Evolutionary conservation across 1,284 basidiomycete genomes (phyloP).

Genomic region (Ceratobasidium sp.): DNA sequence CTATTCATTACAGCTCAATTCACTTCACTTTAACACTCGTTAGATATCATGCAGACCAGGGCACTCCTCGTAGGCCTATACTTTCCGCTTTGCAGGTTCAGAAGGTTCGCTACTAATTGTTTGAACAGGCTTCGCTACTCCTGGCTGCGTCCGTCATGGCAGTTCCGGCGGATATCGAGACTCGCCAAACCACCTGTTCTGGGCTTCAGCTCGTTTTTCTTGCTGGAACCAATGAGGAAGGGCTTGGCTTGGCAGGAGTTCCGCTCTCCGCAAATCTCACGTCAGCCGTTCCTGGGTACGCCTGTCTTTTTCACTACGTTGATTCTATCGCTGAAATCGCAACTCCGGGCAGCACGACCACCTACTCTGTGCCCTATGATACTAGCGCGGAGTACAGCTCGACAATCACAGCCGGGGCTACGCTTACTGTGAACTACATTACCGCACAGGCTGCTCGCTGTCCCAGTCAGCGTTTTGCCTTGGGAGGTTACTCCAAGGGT

Average conservation of each 20-base stretch:
- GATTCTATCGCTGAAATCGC: background rate
- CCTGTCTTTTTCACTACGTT: background rate
- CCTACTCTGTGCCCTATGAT: slow-evolving; percentile 25
- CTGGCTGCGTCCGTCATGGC: slow-evolving; percentile 9
- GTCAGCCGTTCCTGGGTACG: slow-evolving; percentile 35
- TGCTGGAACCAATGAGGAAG: slow-evolving; percentile 30
- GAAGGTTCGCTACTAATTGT: background rate
- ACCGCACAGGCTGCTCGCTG: background rate
- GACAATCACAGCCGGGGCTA: slow-evolving; percentile 5
- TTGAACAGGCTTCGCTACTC: slow-evolving; percentile 20
- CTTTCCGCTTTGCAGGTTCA: background rate
- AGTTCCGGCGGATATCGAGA: slow-evolving; percentile 14
- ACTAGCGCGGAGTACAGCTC: slow-evolving; percentile 10
- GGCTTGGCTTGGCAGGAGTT: slow-evolving; percentile 19
- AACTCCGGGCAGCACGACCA: background rate
- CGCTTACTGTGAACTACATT: slow-evolving; percentile 4
- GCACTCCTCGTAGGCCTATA: slow-evolving; percentile 1
- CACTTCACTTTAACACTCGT: background rate
- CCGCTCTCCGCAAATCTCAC: slow-evolving; percentile 11
- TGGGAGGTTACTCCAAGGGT: slow-evolving; percentile 30
- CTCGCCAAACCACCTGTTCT: slow-evolving; percentile 35
- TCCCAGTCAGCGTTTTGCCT: slow-evolving; percentile 14
- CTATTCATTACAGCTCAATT: background rate
- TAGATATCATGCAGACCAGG: slow-evolving; percentile 17
- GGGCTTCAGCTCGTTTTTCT: slow-evolving; percentile 12